Conservation (phyloP, 2,329 filamentous ascomycete genomes). For the Whalleya microplaca region DNA sequence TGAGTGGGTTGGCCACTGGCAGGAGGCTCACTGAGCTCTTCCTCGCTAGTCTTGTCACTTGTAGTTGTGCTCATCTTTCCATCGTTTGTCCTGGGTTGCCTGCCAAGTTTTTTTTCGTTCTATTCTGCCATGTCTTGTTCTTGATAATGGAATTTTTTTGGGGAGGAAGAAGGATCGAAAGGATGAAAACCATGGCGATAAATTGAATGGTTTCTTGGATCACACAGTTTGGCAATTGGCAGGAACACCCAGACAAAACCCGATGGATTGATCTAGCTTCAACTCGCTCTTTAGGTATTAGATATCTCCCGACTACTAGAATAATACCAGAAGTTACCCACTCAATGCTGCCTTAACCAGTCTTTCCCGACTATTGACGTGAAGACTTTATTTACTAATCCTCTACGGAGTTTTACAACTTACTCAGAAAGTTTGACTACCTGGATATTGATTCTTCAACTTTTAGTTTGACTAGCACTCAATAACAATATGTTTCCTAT, state of each 20-base stretch:
- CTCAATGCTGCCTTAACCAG: constrained; percentile 42
- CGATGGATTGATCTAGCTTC: constrained; percentile 42
- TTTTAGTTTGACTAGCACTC: too few species aligned
- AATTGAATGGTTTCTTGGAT: constrained; percentile 35
- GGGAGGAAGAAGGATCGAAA: constrained; percentile 24
- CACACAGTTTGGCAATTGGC: constrained; percentile 37
- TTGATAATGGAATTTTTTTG: constrained; percentile 33
- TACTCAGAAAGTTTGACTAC: too few species aligned
- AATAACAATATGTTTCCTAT: too few species aligned
- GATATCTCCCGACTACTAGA: constrained; percentile 50
- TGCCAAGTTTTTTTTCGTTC: constrained; percentile 30
- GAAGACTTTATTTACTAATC: too few species aligned
- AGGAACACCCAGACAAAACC: constrained; percentile 24
- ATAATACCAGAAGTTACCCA: constrained; percentile 71
- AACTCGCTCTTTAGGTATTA: constrained; percentile 70
- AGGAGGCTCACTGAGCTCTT: constrained; percentile 53
- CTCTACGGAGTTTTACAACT: too few species aligned
- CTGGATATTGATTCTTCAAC: too few species aligned
- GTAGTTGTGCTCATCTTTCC: constrained; percentile 56
- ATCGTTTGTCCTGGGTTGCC: constrained; percentile 35
- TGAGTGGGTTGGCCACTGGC: constrained; percentile 96
- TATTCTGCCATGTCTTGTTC: constrained; percentile 37
- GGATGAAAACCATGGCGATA: constrained; percentile 20
- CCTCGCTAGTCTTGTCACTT: constrained; percentile 55
- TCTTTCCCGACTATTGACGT: too few species aligned